Evolutionary conservation across 106 monocot species (phyloP).

Genomic region (Dendrobium officinale): DNA sequence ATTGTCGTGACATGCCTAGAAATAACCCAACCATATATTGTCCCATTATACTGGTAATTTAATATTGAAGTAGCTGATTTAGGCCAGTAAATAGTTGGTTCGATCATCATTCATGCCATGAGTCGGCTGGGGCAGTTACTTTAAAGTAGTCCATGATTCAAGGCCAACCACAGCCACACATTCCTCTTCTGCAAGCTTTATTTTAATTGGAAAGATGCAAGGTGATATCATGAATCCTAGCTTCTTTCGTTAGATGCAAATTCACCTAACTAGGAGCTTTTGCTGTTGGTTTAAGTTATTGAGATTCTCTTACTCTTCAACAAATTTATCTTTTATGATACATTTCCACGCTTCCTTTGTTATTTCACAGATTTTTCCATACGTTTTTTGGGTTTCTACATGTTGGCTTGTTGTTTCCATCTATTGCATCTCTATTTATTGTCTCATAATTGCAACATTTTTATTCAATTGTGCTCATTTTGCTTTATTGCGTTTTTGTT

Average conservation of each 20-base stretch:
- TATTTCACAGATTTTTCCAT: no score
- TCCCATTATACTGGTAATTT: neutral
- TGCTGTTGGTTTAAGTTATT: neutral
- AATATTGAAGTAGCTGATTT: neutral
- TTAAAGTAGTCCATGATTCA: neutral
- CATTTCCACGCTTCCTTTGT: no score
- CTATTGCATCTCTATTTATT: no score
- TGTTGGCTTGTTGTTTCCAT: no score
- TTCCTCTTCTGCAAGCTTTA: neutral
- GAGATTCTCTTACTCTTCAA: no score
- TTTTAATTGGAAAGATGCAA: neutral
- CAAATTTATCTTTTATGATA: no score
- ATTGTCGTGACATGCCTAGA: neutral
- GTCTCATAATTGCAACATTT: no score
- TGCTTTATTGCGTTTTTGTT: no score
- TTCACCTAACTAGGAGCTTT: neutral
- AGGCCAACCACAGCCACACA: neutral
- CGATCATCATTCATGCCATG: neutral
- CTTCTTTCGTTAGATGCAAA: neutral
- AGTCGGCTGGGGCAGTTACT: neutral
- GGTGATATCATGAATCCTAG: neutral
- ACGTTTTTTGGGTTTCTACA: no score
- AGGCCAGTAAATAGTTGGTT: neutral
- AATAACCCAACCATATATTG: neutral
- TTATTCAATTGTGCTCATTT: no score